Evolutionary conservation across 192 early-diverging fungal species (phyloP), one percentile per base, ranked within the genome.

Genomic region (Mortierella hygrophila): DNA sequence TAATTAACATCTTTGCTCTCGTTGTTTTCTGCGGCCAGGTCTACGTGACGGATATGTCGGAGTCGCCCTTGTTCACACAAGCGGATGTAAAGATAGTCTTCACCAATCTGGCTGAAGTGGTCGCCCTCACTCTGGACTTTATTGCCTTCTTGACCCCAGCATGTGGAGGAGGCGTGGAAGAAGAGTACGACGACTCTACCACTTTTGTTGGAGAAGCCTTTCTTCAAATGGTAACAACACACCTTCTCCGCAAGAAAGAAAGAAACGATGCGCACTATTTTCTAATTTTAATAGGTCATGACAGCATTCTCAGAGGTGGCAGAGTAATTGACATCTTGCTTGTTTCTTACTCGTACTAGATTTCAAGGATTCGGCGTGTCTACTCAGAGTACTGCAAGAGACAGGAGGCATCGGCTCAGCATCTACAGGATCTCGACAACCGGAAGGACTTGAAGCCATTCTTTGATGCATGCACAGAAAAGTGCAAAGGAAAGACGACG

Each of bases 351-450:
- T 68, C 9, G 26, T 29, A 35, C 13, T 81, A 88, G 88, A 85
- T 74, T 10, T 81, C 82, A 6, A 73, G 79, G 47, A 88, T 82
- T 44, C 46, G 63, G 89, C 95, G 74, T 23, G 87, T 92, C 1
- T 96, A 95, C 76, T 91, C 92, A 32, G 92, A 94, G 29, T 96
- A 96, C 72, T 95, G 95, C 87, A 95, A 95, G 82, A 85, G 93
- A 76, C 95, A 96, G 77, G 94, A 96, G 80, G 89, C 92, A 52
- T 90, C 93, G 26, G 90, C 94, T 68, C 82, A 88, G 13, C 89
- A 90, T 81, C 77, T 96, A 16, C 90, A 91, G 75, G 96, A 96
- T 85, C 89, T 93, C 68, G 89, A 90, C 37, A 75, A 70, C 69
- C 85, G 65, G 88, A 90, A 75, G 44, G 60, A 79, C 71, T 26